Percentiles rank a stretch among this genome's conserved stretches.
phyloP scores from a whole-genome alignment of 306 rosid species.

The Gastrolobium villosum region DNA sequence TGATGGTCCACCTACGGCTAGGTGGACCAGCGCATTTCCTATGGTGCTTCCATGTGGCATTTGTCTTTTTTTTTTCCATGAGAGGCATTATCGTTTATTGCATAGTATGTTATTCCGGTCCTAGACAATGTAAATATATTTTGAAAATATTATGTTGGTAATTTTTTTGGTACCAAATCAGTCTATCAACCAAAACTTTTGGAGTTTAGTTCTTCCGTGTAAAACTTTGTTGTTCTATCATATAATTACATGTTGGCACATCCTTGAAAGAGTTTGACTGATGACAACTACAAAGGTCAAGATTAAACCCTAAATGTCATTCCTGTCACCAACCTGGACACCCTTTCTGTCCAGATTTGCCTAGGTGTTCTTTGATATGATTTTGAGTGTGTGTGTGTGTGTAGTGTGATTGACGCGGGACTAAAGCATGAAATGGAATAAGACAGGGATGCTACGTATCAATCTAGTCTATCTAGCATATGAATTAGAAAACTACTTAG shows the following conservation, averaged over 20 bases:
- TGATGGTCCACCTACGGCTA: too few relatives aligned
- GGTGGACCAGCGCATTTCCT: too few relatives aligned
- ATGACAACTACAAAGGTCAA: neutral
- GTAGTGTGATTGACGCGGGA: neutral
- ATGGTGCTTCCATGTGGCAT: too few relatives aligned
- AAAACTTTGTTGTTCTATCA: neutral
- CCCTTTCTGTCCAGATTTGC: neutral
- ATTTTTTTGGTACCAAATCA: too few relatives aligned
- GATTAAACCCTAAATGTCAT: neutral
- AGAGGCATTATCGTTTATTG: too few relatives aligned
- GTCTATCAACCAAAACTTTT: too few relatives aligned
- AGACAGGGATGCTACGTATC: neutral
- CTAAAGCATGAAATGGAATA: neutral
- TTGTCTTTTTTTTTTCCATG: too few relatives aligned
- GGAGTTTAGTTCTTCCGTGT: neutral
- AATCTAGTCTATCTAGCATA: neutral
- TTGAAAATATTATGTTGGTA: too few relatives aligned
- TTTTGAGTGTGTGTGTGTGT: conserved; percentile 14
- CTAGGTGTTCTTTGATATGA: conserved; percentile 3
- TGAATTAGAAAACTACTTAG: neutral
- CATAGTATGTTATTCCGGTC: too few relatives aligned
- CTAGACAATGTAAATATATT: too few relatives aligned
- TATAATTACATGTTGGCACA: neutral
- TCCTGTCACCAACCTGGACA: neutral
- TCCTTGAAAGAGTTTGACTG: conserved; percentile 18